Evolutionary conservation across 768 basidiomycete genomes (phyloP).

Genomic region (Boletus eberwhitei): DNA sequence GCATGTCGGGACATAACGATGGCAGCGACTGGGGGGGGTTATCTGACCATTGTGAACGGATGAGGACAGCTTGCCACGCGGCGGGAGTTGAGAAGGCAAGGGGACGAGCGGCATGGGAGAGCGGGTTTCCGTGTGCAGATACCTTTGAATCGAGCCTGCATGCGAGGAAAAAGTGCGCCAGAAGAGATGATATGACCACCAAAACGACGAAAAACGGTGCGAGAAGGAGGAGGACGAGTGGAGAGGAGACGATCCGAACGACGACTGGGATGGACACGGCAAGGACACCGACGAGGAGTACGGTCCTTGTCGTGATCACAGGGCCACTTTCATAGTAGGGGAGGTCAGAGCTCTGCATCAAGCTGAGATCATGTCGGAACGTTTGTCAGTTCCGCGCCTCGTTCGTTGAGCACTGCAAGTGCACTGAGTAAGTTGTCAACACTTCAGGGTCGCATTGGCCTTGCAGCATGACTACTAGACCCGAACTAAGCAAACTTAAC

Average conservation of each 20-base stretch:
- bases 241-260: constrained; percentile 60
- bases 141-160: constrained; percentile 53
- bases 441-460: background rate
- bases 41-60: constrained; percentile 87
- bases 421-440: background rate
- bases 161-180: constrained; percentile 53
- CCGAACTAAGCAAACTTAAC: constrained; percentile 1
- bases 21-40: constrained; percentile 64
- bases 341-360: constrained; percentile 16
- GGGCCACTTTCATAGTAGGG: constrained; percentile 32
- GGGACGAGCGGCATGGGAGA: constrained; percentile 63
- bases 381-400: background rate
- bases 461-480: background rate
- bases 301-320: constrained; percentile 46
- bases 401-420: no score
- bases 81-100: constrained; percentile 88
- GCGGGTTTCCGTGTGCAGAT: constrained; percentile 31
- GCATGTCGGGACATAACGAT: constrained; percentile 61
- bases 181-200: constrained; percentile 48
- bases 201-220: constrained; percentile 55
- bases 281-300: constrained; percentile 54
- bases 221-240: constrained; percentile 59
- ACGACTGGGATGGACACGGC: constrained; percentile 55
- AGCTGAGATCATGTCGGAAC: background rate
- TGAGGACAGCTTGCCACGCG: constrained; percentile 90